Conservation (phyloP, 164 flowering plant genomes). For the Magnolia officinalis region DNA sequence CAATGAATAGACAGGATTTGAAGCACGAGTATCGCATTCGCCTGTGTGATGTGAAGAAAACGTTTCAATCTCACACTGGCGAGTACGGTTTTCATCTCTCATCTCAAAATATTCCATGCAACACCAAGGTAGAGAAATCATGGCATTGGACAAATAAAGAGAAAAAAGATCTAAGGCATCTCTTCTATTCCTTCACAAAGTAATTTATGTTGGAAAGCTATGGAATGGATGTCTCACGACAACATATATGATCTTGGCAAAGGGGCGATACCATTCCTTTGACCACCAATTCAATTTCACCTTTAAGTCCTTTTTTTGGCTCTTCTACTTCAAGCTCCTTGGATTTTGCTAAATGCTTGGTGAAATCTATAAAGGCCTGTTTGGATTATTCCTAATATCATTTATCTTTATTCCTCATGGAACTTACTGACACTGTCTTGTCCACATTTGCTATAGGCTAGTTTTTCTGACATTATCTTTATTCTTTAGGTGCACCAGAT, state of each 20-base stretch:
- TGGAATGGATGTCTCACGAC: background rate
- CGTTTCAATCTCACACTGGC: background rate
- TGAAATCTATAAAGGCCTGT: too few species aligned
- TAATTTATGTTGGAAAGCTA: slow-evolving; percentile 1
- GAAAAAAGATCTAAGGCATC: slow-evolving; percentile 1
- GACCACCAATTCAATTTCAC: slow-evolving; percentile 6
- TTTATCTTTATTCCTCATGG: too few species aligned
- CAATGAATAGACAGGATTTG: background rate
- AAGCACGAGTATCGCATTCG: background rate
- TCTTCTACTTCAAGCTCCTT: slow-evolving; percentile 1
- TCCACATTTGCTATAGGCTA: too few species aligned
- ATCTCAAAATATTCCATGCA: background rate
- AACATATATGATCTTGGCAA: slow-evolving; percentile 7
- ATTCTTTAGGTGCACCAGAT: too few species aligned
- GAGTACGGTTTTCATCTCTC: background rate
- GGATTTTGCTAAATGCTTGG: background rate
- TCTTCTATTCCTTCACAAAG: slow-evolving; percentile 2
- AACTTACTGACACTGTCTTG: too few species aligned
- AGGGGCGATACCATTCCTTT: slow-evolving; percentile 1
- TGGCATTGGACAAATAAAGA: background rate
- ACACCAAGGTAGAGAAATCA: background rate
- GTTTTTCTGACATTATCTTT: too few species aligned
- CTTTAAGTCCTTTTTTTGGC: background rate
- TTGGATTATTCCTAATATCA: too few species aligned
- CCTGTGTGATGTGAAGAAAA: background rate